Percentiles rank a stretch among this genome's conserved stretches.
These are phyloP conservation scores for Penicillium riverlandense DNA, from an alignment of 495 filamentous ascomycete genomes.

Conservation along the genomic window DNA sequence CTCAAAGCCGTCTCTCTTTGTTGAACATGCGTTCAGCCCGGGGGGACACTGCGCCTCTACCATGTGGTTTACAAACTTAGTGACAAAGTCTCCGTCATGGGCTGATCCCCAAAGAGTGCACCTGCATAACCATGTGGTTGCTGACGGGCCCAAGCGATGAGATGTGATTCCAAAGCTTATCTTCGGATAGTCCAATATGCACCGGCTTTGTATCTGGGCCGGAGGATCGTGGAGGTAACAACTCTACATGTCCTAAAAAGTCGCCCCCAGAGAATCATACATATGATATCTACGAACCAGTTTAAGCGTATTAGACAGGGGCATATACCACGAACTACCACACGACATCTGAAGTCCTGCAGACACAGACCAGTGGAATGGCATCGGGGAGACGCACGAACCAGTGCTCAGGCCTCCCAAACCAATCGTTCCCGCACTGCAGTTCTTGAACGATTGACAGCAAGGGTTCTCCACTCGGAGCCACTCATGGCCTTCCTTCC, in stretches of 20 bases:
- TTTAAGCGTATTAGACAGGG: too few species aligned
- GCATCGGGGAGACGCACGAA: slow-evolving; percentile 3
- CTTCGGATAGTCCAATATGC: too few species aligned
- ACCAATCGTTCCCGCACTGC: slow-evolving; percentile 6
- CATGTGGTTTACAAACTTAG: slow-evolving; percentile 7
- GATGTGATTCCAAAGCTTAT: too few species aligned
- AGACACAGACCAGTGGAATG: background rate
- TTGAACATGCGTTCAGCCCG: background rate
- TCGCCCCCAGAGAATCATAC: too few species aligned
- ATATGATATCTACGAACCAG: too few species aligned
- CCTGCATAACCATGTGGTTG: background rate
- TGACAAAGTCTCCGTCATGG: background rate
- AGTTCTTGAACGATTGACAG: slow-evolving; percentile 4
- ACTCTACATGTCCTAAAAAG: too few species aligned
- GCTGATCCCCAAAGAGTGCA: too few species aligned
- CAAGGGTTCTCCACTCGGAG: slow-evolving; percentile 3
- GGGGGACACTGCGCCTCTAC: background rate
- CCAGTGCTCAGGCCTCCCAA: slow-evolving; percentile 7
- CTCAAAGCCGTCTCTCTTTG: background rate
- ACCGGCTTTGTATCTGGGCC: too few species aligned
- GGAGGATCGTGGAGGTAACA: too few species aligned
- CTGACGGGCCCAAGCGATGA: too few species aligned
- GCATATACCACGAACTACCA: too few species aligned
- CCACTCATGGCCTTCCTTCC: background rate
- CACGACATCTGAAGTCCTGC: background rate